Conservation (phyloP, 768 basidiomycete genomes). For the Pulveroboletus sp. region DNA sequence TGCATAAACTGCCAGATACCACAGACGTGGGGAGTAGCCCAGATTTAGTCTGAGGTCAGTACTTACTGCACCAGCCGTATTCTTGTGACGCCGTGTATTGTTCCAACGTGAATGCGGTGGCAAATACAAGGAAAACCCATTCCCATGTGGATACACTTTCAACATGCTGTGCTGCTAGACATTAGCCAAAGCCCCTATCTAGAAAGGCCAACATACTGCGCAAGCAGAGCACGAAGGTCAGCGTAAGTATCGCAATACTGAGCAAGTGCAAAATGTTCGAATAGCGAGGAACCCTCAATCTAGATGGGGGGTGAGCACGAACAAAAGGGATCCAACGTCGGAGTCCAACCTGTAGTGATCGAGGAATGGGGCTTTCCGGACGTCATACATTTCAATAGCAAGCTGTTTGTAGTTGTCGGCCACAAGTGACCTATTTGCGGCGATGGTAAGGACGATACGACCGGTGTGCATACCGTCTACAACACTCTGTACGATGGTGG, state of each 20-base stretch:
- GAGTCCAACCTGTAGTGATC: slow-evolving; percentile 70
- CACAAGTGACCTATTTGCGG: slow-evolving; percentile 67
- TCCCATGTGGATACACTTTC: slow-evolving; percentile 57
- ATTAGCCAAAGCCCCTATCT: slow-evolving; percentile 1
- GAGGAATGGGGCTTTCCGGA: slow-evolving; percentile 61
- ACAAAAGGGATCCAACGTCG: background rate
- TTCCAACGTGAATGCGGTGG: slow-evolving; percentile 72
- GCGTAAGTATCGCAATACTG: slow-evolving; percentile 63
- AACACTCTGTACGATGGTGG: slow-evolving; percentile 80
- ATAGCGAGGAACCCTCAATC: slow-evolving; percentile 80
- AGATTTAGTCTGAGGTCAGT: background rate
- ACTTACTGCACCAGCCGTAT: slow-evolving; percentile 83
- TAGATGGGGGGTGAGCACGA: slow-evolving; percentile 21
- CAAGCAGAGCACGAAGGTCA: slow-evolving; percentile 71
- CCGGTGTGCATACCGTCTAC: slow-evolving; percentile 85
- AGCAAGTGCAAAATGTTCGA: slow-evolving; percentile 72
- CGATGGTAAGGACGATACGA: slow-evolving; percentile 61
- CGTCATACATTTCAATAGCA: slow-evolving; percentile 69
- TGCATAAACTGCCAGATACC: slow-evolving; percentile 56
- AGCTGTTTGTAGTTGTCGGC: slow-evolving; percentile 86
- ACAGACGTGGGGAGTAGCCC: background rate
- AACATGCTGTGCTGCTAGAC: slow-evolving; percentile 50
- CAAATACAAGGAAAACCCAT: slow-evolving; percentile 67
- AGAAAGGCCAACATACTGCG: slow-evolving; percentile 46
- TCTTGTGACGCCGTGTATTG: slow-evolving; percentile 87